Percentiles rank a stretch among this genome's conserved stretches.
Evolutionary conservation across 495 filamentous ascomycete species (phyloP).

Genomic region (Lasiosphaeriaceae sp.): DNA sequence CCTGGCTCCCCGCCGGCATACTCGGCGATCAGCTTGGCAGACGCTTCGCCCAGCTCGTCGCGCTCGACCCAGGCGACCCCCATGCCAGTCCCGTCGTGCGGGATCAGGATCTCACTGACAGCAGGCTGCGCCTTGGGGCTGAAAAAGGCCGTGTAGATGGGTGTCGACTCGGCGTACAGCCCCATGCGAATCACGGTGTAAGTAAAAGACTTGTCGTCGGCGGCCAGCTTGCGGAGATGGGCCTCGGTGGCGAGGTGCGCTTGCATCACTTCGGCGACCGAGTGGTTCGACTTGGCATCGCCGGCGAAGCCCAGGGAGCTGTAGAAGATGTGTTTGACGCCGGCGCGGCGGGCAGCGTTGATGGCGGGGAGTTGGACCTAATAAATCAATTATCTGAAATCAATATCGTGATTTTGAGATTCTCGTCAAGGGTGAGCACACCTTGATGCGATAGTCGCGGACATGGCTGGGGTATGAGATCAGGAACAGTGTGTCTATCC

Average conservation of each 20-base stretch:
- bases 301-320: conserved; percentile 58
- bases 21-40: conserved; percentile 35
- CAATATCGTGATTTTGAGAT: not conserved
- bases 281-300: conserved; percentile 15
- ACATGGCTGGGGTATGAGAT: conserved; percentile 43
- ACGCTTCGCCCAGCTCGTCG: conserved; percentile 49
- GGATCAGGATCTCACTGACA: conserved; percentile 41
- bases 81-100: conserved; percentile 42
- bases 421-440: not conserved
- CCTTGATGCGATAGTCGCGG: conserved; percentile 22
- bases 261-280: conserved; percentile 56
- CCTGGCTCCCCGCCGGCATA: conserved; percentile 18
- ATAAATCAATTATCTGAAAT: not conserved
- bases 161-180: conserved; percentile 64
- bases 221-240: conserved; percentile 43
- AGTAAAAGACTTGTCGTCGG: conserved; percentile 18
- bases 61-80: conserved; percentile 52
- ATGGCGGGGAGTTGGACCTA: conserved; percentile 44
- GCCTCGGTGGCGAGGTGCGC: conserved; percentile 62
- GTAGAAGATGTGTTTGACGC: conserved; percentile 64
- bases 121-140: conserved; percentile 23
- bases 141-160: conserved; percentile 65
- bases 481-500: conserved; percentile 45
- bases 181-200: conserved; percentile 59
- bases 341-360: conserved; percentile 51